Evolutionary conservation across 495 filamentous ascomycete genomes (phyloP), one percentile per base, ranked within the genome.

Genomic region (Usnea hakonensis): DNA sequence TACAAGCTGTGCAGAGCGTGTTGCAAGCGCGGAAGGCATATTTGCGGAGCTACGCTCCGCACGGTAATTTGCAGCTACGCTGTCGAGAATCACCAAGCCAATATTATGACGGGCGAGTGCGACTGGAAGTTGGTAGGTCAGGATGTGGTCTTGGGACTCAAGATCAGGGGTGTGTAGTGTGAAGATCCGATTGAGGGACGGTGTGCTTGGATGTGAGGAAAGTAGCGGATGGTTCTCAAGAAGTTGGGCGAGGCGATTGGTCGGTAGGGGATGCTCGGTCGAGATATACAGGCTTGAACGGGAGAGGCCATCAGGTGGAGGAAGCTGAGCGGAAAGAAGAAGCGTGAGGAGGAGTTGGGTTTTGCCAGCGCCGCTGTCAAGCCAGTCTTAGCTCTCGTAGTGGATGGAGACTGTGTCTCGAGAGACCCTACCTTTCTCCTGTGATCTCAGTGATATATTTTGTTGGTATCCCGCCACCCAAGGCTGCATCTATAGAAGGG

Each of bases 61-160:
- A 62, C 94, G 85, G 77, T 90, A 97, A 72, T 98, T 98, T 37
- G 95, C 91, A 0, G 94, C 90, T 40, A 98, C 84, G 23, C 87
- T 91, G 76, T 98, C 94, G 23, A 98, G 77, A 10, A 97, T 79
- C 4, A 97, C 74, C 28, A 97, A 81, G 4, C 91, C 89, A 58
- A 94, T 78, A 63, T 85, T 79, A 68, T 90, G 84, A 19, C 87
- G 81, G 63, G 80, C 68, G 9, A 97, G 82, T n/a, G 88, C 85
- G 13, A 95, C 85, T 23, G 94, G 93, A 2, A 96, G 83, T 71
- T 97, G 94, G 76, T 87, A 97, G 56, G 82, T 85, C 13, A 97
- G 77, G 69, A 97, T 96, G 74, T 97, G 94, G 61, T 97, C 92
- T 75, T 98, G 94, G 5, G 88, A 85, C 72, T 98, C 95, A 57